These are phyloP conservation scores for Neurospora cerealis DNA, from an alignment of 495 filamentous ascomycete species.

Conservation along the genomic window DNA sequence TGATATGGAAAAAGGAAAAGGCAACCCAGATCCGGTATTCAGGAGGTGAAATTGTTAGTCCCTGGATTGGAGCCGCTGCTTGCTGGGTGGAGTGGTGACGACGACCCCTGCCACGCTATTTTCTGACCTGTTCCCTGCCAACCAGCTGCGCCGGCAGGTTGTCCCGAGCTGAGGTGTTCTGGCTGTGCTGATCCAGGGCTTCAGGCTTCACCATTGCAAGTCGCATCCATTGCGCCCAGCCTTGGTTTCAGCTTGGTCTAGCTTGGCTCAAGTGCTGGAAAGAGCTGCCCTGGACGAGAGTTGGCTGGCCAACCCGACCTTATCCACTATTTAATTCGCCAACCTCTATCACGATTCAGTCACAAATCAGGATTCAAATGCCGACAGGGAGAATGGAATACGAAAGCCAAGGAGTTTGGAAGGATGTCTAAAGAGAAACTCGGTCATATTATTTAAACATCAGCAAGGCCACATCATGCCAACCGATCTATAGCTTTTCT, in stretches of 20 bases:
- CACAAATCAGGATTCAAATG: background rate
- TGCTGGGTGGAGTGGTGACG: background rate
- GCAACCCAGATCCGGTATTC: background rate
- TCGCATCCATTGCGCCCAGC: background rate
- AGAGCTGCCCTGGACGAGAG: constrained; percentile 7
- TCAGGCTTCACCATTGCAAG: background rate
- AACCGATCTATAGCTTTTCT: background rate
- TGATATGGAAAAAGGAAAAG: background rate
- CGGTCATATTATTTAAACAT: background rate
- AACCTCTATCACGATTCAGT: background rate
- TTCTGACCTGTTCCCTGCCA: constrained; percentile 5
- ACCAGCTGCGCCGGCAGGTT: background rate
- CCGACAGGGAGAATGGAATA: background rate
- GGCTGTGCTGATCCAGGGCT: background rate
- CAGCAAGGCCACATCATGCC: background rate
- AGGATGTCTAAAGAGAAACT: background rate
- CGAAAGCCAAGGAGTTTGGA: background rate
- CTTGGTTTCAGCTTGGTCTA: background rate
- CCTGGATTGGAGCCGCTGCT: background rate
- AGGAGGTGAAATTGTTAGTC: background rate
- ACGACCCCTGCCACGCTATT: constrained; percentile 7
- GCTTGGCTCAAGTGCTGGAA: background rate
- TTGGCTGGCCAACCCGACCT: constrained; percentile 38
- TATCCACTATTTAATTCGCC: background rate
- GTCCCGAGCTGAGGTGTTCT: background rate